phyloP scores from a whole-genome alignment of 2,329 filamentous ascomycete genomes.

The Aspergillus persii region DNA sequence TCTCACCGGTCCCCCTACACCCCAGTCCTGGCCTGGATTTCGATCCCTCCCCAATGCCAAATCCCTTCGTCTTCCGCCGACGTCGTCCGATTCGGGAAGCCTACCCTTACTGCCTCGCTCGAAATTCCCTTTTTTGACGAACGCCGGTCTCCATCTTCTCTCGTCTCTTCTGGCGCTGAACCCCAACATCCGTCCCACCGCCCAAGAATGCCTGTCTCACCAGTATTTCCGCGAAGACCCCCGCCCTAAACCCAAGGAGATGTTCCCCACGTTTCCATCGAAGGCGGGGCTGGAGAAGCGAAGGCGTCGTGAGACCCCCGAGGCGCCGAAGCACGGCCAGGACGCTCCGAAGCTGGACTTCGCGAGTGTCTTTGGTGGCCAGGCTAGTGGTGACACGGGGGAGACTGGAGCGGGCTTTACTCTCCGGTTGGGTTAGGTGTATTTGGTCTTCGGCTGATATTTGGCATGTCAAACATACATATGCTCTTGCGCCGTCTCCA shows the following conservation, averaged over 20 bases:
- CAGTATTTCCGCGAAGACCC: slow-evolving; percentile 87
- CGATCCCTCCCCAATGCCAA: slow-evolving; percentile 82
- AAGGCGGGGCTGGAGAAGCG: slow-evolving; percentile 90
- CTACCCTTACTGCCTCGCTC: slow-evolving; percentile 61
- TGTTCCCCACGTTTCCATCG: slow-evolving; percentile 96
- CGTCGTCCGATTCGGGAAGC: slow-evolving; percentile 36
- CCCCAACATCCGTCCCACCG: slow-evolving; percentile 67
- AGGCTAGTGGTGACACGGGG: slow-evolving; percentile 64
- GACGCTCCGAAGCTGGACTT: slow-evolving; percentile 65
- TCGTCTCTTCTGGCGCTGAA: slow-evolving; percentile 70
- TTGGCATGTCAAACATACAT: no score
- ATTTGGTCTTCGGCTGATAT: no score
- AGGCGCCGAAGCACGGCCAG: slow-evolving; percentile 77
- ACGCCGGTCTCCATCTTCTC: slow-evolving; percentile 69
- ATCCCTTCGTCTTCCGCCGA: slow-evolving; percentile 65
- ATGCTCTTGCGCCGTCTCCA: neutral
- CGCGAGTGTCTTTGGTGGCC: slow-evolving; percentile 67
- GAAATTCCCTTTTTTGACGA: slow-evolving; percentile 77
- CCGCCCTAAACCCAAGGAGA: slow-evolving; percentile 79
- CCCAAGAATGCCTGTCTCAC: slow-evolving; percentile 72
- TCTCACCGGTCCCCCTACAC: slow-evolving; percentile 80
- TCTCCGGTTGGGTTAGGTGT: slow-evolving; percentile 56
- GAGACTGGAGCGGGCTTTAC: slow-evolving; percentile 56
- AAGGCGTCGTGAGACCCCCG: slow-evolving; percentile 69
- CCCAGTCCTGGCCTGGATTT: slow-evolving; percentile 82